Conservation (phyloP, 306 rosid genomes). For the Cicer judaicum region DNA sequence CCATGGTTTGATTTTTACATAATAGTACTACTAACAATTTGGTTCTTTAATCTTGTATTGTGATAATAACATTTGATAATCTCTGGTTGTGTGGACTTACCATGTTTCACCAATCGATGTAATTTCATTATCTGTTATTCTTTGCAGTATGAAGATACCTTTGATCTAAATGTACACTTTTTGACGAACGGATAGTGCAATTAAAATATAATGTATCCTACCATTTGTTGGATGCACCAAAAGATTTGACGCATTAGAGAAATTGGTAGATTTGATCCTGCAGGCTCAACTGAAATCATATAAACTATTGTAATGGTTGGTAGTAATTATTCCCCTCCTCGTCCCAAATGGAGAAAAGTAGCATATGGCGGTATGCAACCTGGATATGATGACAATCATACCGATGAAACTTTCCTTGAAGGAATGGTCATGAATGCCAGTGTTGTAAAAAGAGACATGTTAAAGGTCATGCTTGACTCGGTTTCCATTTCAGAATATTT, state of each 20-base stretch:
- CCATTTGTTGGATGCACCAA: background rate
- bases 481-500: conserved; percentile 89
- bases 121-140: conserved; percentile 25
- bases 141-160: conserved; percentile 6
- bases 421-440: conserved; percentile 93
- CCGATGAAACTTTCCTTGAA: conserved; percentile 87
- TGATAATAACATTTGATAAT: background rate
- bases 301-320: conserved; percentile 39
- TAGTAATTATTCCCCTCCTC: conserved; percentile 48
- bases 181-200: conserved; percentile 14
- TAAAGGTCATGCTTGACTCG: conserved; percentile 84
- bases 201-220: conserved; percentile 19
- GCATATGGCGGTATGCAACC: conserved; percentile 97
- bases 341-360: conserved; percentile 80
- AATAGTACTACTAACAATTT: background rate
- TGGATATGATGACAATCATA: conserved; percentile 85
- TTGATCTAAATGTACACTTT: conserved; percentile 15
- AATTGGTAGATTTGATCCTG: conserved; percentile 5
- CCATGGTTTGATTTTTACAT: background rate
- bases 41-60: background rate
- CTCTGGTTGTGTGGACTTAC: background rate
- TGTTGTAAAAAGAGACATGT: conserved; percentile 77
- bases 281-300: conserved; percentile 36
- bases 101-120: background rate
- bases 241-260: conserved; percentile 22